Evolutionary conservation across 2,329 filamentous ascomycete species (phyloP), one percentile per base, ranked within the genome.

Genomic region (Chaetoscypha palmicola): DNA sequence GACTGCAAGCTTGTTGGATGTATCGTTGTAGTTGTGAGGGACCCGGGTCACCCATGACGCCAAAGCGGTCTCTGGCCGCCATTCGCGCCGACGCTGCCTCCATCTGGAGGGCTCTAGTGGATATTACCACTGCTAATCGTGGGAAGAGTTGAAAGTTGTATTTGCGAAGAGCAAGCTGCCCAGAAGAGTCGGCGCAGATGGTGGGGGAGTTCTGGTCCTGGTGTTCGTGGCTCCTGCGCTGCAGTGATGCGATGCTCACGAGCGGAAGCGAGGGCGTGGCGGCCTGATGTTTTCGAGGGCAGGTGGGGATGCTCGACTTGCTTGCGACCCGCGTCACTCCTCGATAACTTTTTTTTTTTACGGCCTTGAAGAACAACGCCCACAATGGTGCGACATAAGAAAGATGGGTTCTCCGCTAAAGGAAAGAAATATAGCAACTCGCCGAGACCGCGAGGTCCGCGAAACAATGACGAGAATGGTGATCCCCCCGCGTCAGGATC

Each of bases 11-110:
- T 69, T 90, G 90, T 64, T 92, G 81, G 66, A 98, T 94, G 67
- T 90, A 96, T 67, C 92, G 85, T 70, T 94, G 90, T 49, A 98
- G 78, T 64, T 90, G 88, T 46, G 90, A 91, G 52, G 85, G 79
- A 44, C 84, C 79, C 51, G 86, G 80, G 64, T 85, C 80, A 63
- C 81, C 81, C 68, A 85, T 83, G 64, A 83, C 83, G 68, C 81
- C 81, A 76, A 92, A 97, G 66, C 90, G 89, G 73, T 96, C 91
- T 69, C 91, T 82, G 60, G 90, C 85, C 62, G 91, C 92, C 74
- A 94, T 94, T 64, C 92, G 84, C 68, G 90, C 90, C 64, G 90
- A 94, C 64, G 90, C 83, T 64, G 92, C 91, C 78, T 97, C 91
- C 91, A 97, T 86, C 56, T 51, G 53, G 53, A 58, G 57, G 55